phyloP scores from a whole-genome alignment of 2,329 filamentous ascomycete genomes.

The Alternaria panax region DNA sequence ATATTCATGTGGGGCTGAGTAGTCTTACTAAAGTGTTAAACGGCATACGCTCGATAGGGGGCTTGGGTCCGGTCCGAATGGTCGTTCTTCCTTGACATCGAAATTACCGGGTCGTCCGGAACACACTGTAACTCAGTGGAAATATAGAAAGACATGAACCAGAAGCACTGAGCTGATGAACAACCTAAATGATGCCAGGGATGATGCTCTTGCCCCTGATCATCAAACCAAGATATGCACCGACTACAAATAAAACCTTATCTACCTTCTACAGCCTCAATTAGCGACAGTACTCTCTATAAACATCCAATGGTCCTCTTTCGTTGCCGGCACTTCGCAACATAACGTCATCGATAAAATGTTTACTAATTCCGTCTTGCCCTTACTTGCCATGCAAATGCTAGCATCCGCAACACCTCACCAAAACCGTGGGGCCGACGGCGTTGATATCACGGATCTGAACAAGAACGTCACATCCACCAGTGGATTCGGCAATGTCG shows the following conservation, averaged over 20 bases:
- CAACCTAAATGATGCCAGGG: background rate
- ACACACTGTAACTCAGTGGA: background rate
- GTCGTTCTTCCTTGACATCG: background rate
- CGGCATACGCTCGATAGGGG: background rate
- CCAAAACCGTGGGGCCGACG: background rate
- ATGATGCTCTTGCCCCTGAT: background rate
- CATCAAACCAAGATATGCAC: background rate
- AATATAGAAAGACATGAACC: background rate
- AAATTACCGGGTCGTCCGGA: conserved; percentile 5
- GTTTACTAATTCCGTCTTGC: background rate
- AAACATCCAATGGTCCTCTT: background rate
- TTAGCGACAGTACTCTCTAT: background rate
- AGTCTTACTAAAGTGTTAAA: background rate
- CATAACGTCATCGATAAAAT: background rate
- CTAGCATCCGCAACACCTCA: conserved; percentile 8
- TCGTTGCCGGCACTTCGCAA: background rate
- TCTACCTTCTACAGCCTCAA: background rate
- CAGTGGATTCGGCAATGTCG: conserved; percentile 14
- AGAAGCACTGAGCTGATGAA: conserved; percentile 1
- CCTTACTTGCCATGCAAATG: conserved; percentile 10
- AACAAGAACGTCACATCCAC: conserved; percentile 16
- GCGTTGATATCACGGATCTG: conserved; percentile 10
- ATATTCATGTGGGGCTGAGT: background rate
- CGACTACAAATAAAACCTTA: conserved; percentile 1
- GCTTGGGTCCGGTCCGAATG: conserved; percentile 7